Evolutionary conservation across 805 yeast species (phyloP), one percentile per base, ranked within the genome.

Genomic region (Metschnikowia aberdeeniae): DNA sequence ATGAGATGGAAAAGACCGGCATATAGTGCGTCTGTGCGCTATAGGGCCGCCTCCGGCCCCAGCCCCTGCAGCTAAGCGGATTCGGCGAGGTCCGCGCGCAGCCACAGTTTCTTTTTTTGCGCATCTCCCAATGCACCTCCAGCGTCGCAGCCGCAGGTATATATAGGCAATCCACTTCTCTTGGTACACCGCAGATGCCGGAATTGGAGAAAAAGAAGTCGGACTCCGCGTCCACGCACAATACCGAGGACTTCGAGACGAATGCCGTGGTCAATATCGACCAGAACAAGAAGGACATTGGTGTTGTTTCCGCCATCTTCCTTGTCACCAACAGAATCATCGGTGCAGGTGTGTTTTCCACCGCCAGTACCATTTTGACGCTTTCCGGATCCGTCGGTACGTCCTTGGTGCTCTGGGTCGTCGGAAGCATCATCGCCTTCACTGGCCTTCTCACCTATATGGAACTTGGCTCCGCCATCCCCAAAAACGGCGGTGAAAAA

Each of bases 401-500:
- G 27, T 66, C 88, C 2, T 66, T 86, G 46, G 70, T 86, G 52
- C 71, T 86, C 62, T 86, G 93, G 92, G 77, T 77, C 24, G 81
- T 80, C 12, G 95, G 95, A 38, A 76, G 87, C 6, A 51, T 82
- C 30, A 86, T 86, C 52, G 85, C 92, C 4, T 64, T 70, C 47
- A 53, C 67, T 7, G 58, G 58, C 13, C 58, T 54, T 32, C 74
- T 79, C 57, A 88, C 83, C 3, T 86, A 86, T 62, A 79, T 86
- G 81, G 93, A 86, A 59, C 83, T 84, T 61, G 95, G 95, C 12
- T 77, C 80, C 3, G 82, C 80, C 39, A 79, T 85, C 46, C 87
- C 88, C 38, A 78, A 84, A 66, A 86, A 86, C 57, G 95, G 95
- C 53, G 96, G 93, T 54, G 95, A 87, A 59, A 86, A 85, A 65